Percentiles rank a stretch among this genome's conserved stretches.
These are phyloP conservation scores for Straminergon stramineum DNA, from an alignment of 225 moss, liverwort and hornwort genomes.

Conservation along the genomic window DNA sequence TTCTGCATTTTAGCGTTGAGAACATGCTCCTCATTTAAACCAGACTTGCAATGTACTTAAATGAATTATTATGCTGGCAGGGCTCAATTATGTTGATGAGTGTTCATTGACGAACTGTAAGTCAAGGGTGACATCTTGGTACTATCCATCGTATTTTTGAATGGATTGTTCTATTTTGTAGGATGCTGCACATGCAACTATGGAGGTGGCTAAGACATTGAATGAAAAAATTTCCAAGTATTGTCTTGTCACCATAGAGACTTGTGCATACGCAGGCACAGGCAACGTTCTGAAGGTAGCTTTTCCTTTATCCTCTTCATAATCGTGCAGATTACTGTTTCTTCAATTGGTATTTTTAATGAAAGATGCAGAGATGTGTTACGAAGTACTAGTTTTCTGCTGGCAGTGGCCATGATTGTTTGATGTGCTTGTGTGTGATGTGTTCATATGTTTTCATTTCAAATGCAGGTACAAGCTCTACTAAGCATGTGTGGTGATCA, in stretches of 20 bases:
- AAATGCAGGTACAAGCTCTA: constrained; percentile 78
- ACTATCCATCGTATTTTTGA: background rate
- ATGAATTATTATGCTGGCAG: background rate
- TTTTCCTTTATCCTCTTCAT: background rate
- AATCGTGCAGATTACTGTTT: background rate
- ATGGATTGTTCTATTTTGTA: constrained; percentile 17
- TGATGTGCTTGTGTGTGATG: background rate
- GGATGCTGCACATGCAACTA: constrained; percentile 97
- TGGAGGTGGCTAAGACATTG: constrained; percentile 98
- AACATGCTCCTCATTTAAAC: background rate
- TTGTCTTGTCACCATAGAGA: constrained; percentile 84
- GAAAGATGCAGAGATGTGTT: background rate
- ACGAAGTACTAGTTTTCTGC: background rate
- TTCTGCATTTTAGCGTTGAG: background rate
- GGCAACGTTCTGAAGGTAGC: constrained; percentile 95
- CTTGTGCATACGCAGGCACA: constrained; percentile 99
- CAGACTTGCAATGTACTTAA: background rate
- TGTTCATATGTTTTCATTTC: background rate
- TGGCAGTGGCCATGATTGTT: background rate
- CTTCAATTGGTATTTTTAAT: background rate
- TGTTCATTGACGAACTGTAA: background rate
- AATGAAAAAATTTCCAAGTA: constrained; percentile 97
- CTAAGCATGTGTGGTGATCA: constrained; percentile 96
- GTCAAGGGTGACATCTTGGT: background rate
- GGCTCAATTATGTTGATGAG: background rate